phyloP scores from a whole-genome alignment of 306 rosid genomes.

The Inga leiocalycina region DNA sequence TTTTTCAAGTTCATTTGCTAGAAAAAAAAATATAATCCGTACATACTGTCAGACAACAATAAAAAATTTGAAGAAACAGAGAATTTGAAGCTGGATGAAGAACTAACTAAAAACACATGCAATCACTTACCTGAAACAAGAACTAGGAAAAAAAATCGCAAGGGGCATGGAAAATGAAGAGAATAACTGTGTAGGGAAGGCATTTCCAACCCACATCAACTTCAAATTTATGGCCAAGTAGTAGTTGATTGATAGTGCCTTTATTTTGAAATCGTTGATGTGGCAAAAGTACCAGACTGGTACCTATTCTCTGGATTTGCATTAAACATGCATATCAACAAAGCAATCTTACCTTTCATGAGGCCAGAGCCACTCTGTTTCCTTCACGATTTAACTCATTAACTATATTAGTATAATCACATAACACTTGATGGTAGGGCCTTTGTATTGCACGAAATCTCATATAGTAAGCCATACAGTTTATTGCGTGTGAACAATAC shows the following conservation, averaged over 20 bases:
- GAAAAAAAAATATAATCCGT: not conserved
- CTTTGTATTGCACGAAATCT: not conserved
- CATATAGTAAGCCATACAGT: not conserved
- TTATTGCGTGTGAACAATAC: not conserved
- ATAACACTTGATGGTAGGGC: not conserved
- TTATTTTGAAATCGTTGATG: not conserved
- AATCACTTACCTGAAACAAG: not conserved
- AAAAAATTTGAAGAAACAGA: not conserved
- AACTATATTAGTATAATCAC: not conserved
- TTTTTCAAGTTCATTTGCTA: slow-evolving; percentile 6
- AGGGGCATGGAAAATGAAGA: not conserved
- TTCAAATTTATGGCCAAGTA: not conserved
- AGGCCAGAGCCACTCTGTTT: not conserved
- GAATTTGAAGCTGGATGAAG: not conserved
- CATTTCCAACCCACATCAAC: not conserved
- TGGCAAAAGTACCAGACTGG: not conserved
- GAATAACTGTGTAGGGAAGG: not conserved
- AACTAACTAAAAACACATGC: not conserved
- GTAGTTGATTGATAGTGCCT: not conserved
- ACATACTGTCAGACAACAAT: not conserved
- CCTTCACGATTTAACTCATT: not conserved
- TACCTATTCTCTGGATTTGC: not conserved
- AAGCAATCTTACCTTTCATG: not conserved
- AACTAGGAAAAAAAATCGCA: not conserved
- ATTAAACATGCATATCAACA: not conserved